Base-by-base conservation (phyloP, 495 filamentous ascomycete genomes). In the Lasiosphaeris hirsuta region DNA sequence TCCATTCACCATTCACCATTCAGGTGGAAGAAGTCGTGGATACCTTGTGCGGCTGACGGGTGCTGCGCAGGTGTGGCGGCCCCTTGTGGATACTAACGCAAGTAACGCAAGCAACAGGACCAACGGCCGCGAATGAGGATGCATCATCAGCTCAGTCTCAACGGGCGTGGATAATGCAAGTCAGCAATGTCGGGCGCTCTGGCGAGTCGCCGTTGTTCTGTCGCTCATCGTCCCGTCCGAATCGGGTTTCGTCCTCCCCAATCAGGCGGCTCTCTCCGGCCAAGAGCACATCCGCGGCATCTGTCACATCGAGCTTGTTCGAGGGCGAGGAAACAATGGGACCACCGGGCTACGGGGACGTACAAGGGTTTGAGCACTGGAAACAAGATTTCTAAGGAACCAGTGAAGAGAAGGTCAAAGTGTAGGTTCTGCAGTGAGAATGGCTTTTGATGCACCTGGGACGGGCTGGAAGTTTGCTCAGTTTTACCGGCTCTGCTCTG, bases 401-500 rank as follows among this genome's bases (percentile, higher is more conserved):
- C 1, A 36, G 11, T 6, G 45, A 34, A 34, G 14, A 2, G 49
- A 5, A 30, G 49, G 35, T 51, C 36, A 40, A 40, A 39, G 34
- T 38, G 46, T 23, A 34, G 46, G 5, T 36, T 14, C 10, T 36
- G 13, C 44, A 23, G 18, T 23, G 7, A 47, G 46, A 34, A 34
- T 23, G 35, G 23, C 5, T 23, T 34, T 23, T 14, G 17, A 2
- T 13, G 10, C 11, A 19, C 23, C 9, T 30, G 17, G 40, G 42
- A 36, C 52, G 52, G 58, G 47, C n/a, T 55, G 37, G 53, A 15
- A 56, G 39, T 56, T 51, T 51, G 45, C 15, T 30, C 43, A 30
- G 6, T 59, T 59, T 56, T 55, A 37, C 60, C 46, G 47, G 42
- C 35, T 40, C 14, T 19, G 17, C 41, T 56, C 51, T 58, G 60